Percentiles rank a stretch among this genome's conserved stretches.
These are phyloP conservation scores for Poteriospumella lacustris DNA, from an alignment of 108 stramenopile genomes.

Conservation along the genomic window DNA sequence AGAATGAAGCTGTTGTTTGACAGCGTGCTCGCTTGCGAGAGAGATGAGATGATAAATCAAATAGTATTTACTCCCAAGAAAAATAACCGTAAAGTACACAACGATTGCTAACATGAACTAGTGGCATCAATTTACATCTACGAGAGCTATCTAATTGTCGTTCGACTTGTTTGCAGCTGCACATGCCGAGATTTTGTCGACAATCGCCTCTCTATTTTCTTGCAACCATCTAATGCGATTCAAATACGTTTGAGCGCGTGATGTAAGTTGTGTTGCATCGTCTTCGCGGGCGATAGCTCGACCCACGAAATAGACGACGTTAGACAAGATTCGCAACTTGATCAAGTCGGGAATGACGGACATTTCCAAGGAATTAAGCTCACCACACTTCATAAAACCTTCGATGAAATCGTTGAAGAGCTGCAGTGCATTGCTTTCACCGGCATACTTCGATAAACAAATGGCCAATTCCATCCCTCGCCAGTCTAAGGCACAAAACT, in stretches of 20 bases:
- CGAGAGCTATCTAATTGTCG: no score
- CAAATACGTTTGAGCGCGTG: slow-evolving; percentile 17
- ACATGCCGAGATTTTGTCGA: background rate
- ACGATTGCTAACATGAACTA: no score
- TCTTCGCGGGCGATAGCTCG: slow-evolving; percentile 30
- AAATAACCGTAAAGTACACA: no score
- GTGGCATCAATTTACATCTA: no score
- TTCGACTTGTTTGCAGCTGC: background rate
- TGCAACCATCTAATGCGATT: slow-evolving; percentile 21
- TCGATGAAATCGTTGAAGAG: slow-evolving; percentile 34
- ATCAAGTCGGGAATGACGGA: slow-evolving; percentile 17
- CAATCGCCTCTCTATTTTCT: background rate
- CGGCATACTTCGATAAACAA: slow-evolving; percentile 30
- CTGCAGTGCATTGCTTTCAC: background rate
- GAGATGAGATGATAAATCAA: slow-evolving; percentile 21
- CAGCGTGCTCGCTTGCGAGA: no score
- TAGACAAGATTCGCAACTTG: slow-evolving; percentile 28
- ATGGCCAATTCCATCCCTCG: slow-evolving; percentile 31
- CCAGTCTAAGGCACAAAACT: slow-evolving; percentile 27
- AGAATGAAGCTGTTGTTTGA: no score
- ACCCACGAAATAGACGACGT: slow-evolving; percentile 32
- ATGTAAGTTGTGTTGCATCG: background rate
- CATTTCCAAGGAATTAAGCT: background rate
- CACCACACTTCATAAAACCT: background rate
- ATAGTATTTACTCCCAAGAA: slow-evolving; percentile 21